phyloP scores from a whole-genome alignment of 495 filamentous ascomycete genomes.

The Terfezia boudieri region DNA sequence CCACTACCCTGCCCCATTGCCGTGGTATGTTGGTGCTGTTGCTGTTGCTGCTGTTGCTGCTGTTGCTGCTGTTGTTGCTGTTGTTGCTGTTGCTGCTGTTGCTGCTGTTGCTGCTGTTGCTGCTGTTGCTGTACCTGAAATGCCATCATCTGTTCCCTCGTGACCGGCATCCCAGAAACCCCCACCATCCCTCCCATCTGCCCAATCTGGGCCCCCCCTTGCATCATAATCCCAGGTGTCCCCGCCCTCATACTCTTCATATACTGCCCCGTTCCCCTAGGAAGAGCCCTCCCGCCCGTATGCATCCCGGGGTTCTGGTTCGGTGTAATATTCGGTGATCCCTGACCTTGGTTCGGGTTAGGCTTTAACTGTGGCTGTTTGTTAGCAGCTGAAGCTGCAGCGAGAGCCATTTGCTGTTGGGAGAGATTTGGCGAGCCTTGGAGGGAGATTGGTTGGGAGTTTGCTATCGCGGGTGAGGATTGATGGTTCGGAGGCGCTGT shows the following conservation, averaged over 20 bases:
- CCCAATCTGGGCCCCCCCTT: slow-evolving; percentile 1
- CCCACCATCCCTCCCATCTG: slow-evolving; percentile 7
- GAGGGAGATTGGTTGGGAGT: neutral
- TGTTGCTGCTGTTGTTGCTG: slow-evolving; percentile 4
- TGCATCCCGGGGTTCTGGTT: neutral
- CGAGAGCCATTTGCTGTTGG: neutral
- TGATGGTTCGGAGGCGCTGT: neutral
- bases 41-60: slow-evolving; percentile 10
- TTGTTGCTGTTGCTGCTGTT: slow-evolving; percentile 6
- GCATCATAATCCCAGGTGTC: neutral
- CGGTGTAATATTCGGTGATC: neutral
- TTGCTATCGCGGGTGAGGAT: neutral
- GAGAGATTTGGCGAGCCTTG: neutral
- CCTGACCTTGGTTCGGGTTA: neutral
- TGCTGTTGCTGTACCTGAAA: slow-evolving; percentile 6
- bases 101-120: slow-evolving; percentile 5
- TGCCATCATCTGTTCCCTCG: slow-evolving; percentile 4
- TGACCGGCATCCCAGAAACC: slow-evolving; percentile 1
- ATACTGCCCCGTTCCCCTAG: neutral
- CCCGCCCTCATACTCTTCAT: neutral
- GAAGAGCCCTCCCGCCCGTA: neutral
- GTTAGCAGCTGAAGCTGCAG: neutral
- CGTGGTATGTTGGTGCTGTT: no score
- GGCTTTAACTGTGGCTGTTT: neutral
- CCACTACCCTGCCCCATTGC: no score